Evolutionary conservation across 1,284 basidiomycete species (phyloP).

Genomic region (Cystobasidium slooffiae): DNA sequence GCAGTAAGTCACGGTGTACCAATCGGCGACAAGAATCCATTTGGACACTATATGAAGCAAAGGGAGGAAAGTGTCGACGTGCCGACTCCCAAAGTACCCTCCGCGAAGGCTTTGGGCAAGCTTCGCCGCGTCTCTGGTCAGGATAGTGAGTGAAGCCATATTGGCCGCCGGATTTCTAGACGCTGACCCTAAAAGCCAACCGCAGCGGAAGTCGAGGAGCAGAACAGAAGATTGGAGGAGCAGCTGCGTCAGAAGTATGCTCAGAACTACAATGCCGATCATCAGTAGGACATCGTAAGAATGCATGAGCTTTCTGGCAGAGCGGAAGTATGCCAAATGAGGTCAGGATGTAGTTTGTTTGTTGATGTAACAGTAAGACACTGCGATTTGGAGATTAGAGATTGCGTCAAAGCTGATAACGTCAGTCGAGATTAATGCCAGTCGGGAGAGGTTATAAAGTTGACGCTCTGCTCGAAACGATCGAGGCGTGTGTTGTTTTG

Average conservation of each 20-base stretch:
- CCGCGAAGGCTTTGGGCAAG: conserved; percentile 51
- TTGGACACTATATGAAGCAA: conserved; percentile 10
- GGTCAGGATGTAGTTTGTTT: no score
- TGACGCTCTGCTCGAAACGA: no score
- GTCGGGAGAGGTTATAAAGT: no score
- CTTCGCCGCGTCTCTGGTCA: conserved; percentile 47
- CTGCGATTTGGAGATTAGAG: no score
- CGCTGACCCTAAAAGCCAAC: neutral
- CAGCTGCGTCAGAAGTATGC: conserved; percentile 47
- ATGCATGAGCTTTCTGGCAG: neutral
- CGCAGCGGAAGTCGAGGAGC: conserved; percentile 36
- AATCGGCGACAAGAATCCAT: conserved; percentile 26
- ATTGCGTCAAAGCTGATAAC: no score
- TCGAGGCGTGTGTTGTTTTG: no score
- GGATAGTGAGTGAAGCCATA: conserved; percentile 28
- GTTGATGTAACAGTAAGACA: no score
- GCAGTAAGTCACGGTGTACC: neutral
- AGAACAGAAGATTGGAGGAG: conserved; percentile 46
- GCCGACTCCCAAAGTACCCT: conserved; percentile 43
- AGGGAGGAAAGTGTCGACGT: conserved; percentile 23
- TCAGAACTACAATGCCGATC: conserved; percentile 31
- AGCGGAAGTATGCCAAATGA: neutral
- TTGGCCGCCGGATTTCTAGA: neutral
- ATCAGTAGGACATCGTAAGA: neutral
- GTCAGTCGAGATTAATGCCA: no score